phyloP scores from a whole-genome alignment of 1,284 basidiomycete species.

The Moesziomyces globuligerus region DNA sequence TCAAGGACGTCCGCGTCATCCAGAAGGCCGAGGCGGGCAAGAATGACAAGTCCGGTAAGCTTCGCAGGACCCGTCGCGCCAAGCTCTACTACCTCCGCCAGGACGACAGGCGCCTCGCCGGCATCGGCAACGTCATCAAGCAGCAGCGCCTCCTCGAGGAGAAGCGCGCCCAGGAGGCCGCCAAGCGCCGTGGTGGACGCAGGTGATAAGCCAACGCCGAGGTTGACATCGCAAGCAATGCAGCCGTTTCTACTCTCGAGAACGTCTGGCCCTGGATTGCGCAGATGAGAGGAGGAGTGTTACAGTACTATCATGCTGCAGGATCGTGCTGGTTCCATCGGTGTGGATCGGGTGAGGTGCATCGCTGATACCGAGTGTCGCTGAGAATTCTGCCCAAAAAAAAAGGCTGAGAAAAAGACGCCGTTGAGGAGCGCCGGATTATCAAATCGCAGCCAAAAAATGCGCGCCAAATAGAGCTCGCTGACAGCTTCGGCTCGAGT shows the following conservation, averaged over 20 bases:
- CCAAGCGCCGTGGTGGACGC: slow-evolving; percentile 36
- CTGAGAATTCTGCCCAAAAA: no score
- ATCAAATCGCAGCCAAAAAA: slow-evolving; percentile 1
- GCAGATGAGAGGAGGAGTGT: no score
- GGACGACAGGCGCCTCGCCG: slow-evolving; percentile 57
- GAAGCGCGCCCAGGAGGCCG: slow-evolving; percentile 43
- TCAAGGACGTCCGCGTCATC: slow-evolving; percentile 64
- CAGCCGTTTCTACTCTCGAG: no score
- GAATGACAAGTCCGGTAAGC: slow-evolving; percentile 46
- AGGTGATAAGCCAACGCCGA: slow-evolving; percentile 13
- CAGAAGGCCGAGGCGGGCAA: slow-evolving; percentile 59
- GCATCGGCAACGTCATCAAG: slow-evolving; percentile 59
- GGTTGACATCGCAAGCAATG: no score
- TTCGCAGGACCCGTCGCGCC: slow-evolving; percentile 59
- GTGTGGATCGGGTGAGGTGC: background rate
- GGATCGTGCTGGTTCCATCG: no score
- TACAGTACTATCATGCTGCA: no score
- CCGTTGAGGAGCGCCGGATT: background rate
- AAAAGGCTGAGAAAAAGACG: no score
- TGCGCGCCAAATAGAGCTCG: background rate
- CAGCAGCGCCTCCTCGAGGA: slow-evolving; percentile 48
- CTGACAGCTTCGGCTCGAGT: no score
- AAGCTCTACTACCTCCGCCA: slow-evolving; percentile 65
- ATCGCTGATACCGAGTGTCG: background rate
- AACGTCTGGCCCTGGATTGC: no score